Evolutionary conservation across 345 rosid species (phyloP), one percentile per base, ranked within the genome.

Genomic region (Moricandia arvensis): DNA sequence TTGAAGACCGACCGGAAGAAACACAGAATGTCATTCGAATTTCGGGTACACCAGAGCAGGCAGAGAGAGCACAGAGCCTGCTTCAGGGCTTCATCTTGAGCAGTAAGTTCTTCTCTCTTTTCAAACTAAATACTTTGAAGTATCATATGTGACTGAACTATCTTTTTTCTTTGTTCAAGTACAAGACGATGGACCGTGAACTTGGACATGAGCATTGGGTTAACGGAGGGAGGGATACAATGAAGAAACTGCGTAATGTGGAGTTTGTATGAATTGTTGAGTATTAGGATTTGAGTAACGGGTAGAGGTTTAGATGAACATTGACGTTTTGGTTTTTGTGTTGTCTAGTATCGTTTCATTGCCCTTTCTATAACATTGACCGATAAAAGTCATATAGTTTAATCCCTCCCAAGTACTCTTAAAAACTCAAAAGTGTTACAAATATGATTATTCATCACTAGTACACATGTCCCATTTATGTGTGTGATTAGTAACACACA

Each of bases 31-130:
- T 86, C 27, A 93, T 96, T 72, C 85, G 85, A 81, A 87, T 96
- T 75, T 91, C 97, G 11, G 99, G 99, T 64, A 93, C 98, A 53
- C 97, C 96, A 0, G 98, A 96, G 75, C 98, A 96, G 81, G 93
- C 86, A 10, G 99, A 91, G 83, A 86, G 92, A 84, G 99, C 98
- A 27, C 98, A 96, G 81, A 93, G 96, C 82, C 81, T 96, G 81
- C 97, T 96, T 80, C 98, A 96, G 79, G 98, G 98, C 82, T 93
- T 93, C 73, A 90, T 96, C 61, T 84, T 96, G 84, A 96, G 98
- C 84, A 89, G 98, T 96, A 82, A 89, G 90, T 79, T 59, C 78
- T 59, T 67, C 41, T 47, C 8, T 55, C 31, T 43, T 26, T 24
- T 43, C 31, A 21, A 67, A 51, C 43, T 24, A 5, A 2, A 27